Conservation (phyloP, 345 rosid genomes). For the Xanthoceras sorbifolium region DNA sequence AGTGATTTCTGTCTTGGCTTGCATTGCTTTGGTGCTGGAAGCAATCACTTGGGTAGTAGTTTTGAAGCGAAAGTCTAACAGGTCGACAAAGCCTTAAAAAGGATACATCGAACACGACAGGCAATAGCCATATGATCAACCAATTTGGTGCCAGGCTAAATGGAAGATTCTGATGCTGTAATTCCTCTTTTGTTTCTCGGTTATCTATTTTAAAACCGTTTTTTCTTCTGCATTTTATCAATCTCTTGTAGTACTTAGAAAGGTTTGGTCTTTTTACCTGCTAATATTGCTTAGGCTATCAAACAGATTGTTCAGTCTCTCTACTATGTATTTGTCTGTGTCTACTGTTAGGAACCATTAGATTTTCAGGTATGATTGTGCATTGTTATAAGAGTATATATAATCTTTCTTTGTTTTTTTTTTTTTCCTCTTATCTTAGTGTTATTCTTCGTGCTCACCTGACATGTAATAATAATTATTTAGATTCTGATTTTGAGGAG, state of each 20-base stretch:
- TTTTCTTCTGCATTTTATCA: background rate
- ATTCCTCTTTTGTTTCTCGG: background rate
- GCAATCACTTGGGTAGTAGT: conserved; percentile 69
- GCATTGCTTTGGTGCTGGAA: conserved; percentile 61
- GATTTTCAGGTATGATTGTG: background rate
- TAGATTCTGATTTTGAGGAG: too few relatives aligned
- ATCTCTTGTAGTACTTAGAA: conserved; percentile 17
- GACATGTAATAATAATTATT: background rate
- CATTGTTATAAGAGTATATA: background rate
- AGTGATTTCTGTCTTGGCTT: conserved; percentile 52
- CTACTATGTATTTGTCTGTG: background rate
- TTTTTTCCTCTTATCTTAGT: background rate
- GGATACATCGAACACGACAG: conserved; percentile 47
- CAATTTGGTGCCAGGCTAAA: background rate
- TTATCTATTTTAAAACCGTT: conserved; percentile 10
- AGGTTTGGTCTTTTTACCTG: conserved; percentile 12
- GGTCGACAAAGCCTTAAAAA: conserved; percentile 54
- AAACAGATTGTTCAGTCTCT: background rate
- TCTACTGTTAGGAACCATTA: conserved; percentile 3
- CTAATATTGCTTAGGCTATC: background rate
- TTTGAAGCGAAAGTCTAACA: conserved; percentile 54
- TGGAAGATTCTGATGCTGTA: conserved; percentile 11
- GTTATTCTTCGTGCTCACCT: background rate
- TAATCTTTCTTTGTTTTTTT: background rate
- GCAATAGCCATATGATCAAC: too few relatives aligned